Percentiles rank a stretch among this genome's conserved stretches.
Evolutionary conservation across 108 stramenopile species (phyloP).

Genomic region (Stephanodiscus minutulus): DNA sequence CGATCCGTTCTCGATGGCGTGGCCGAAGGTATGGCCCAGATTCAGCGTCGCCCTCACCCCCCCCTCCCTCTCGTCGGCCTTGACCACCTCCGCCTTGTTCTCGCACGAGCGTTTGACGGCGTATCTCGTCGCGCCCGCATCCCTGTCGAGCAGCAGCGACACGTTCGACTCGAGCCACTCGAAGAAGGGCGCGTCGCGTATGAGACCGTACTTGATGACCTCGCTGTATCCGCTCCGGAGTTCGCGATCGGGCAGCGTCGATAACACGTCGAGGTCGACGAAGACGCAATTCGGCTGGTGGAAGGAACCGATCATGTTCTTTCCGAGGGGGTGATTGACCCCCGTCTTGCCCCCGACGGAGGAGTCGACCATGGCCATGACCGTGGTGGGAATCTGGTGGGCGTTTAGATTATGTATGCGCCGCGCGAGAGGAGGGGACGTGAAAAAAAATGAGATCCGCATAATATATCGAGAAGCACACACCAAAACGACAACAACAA

Average conservation of each 20-base stretch:
- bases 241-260: constrained; percentile 94
- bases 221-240: constrained; percentile 90
- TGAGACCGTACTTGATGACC: constrained; percentile 95
- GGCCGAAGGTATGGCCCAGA: constrained; percentile 98
- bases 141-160: constrained; percentile 79
- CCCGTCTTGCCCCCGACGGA: constrained; percentile 98
- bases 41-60: constrained; percentile 95
- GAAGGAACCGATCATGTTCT: constrained; percentile 99
- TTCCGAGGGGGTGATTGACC: constrained; percentile 95
- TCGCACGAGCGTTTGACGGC: constrained; percentile 89
- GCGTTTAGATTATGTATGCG: not conserved
- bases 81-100: constrained; percentile 96
- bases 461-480: not conserved
- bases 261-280: constrained; percentile 82
- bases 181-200: constrained; percentile 91
- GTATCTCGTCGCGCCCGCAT: constrained; percentile 76
- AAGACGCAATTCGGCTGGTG: constrained; percentile 96
- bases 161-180: constrained; percentile 91
- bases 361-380: constrained; percentile 99
- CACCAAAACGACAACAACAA: not conserved
- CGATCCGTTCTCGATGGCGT: constrained; percentile 95
- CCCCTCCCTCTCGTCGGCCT: constrained; percentile 94
- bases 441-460: not conserved
- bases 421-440: not conserved
- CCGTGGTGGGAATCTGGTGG: constrained; percentile 88